Evolutionary conservation across 352 stramenopile species (phyloP).

Genomic region (Aphanomyces astaci): DNA sequence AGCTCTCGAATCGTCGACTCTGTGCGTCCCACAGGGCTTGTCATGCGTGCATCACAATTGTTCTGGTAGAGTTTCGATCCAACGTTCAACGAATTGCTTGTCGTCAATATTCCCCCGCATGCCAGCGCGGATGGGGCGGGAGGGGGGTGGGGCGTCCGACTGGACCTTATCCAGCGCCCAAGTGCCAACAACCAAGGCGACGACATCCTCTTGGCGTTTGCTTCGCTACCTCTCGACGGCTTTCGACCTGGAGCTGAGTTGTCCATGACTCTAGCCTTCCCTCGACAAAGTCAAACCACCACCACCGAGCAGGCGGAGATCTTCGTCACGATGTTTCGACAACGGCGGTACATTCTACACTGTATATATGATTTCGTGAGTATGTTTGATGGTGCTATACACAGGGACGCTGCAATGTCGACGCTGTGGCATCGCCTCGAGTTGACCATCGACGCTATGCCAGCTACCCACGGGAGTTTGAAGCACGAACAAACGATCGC

Average conservation of each 20-base stretch:
- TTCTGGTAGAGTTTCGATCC: conserved; percentile 23
- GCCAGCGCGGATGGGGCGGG: conserved; percentile 26
- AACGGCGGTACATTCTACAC: neutral
- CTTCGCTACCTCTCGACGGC: conserved; percentile 18
- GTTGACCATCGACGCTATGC: conserved; percentile 5
- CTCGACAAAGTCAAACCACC: neutral
- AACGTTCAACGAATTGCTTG: conserved; percentile 63
- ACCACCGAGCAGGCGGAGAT: neutral
- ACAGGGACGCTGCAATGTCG: neutral
- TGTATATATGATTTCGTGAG: neutral
- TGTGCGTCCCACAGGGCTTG: neutral
- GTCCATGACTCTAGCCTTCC: neutral
- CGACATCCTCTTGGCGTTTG: conserved; percentile 33
- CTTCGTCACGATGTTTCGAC: conserved; percentile 15
- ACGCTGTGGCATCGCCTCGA: conserved; percentile 1
- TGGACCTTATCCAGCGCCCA: conserved; percentile 59
- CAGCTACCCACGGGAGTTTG: neutral
- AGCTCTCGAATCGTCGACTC: conserved; percentile 49
- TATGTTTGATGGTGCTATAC: no score
- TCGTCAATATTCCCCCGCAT: conserved; percentile 40
- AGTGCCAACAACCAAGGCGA: conserved; percentile 42
- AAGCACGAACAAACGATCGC: neutral
- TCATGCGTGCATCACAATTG: neutral
- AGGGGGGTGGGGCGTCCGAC: conserved; percentile 29
- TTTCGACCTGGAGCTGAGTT: neutral